These are phyloP conservation scores for Tuber indicum DNA, from an alignment of 495 filamentous ascomycete genomes.

Conservation along the genomic window DNA sequence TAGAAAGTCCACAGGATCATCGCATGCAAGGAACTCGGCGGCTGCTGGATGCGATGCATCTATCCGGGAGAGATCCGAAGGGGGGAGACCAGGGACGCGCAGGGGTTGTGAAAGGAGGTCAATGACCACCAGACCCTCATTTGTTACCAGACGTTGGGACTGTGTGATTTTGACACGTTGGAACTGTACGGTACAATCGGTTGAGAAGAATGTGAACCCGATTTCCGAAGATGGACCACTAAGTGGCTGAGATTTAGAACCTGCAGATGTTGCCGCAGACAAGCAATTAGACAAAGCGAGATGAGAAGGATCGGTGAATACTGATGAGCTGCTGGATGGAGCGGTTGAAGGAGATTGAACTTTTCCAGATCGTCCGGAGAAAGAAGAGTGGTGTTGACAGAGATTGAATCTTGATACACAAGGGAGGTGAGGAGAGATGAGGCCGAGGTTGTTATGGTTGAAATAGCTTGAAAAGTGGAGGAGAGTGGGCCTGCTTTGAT, in stretches of 20 bases:
- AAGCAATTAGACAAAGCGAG: neutral
- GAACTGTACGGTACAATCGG: neutral
- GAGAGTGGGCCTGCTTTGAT: neutral
- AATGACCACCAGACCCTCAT: slow-evolving; percentile 28
- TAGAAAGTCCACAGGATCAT: slow-evolving; percentile 46
- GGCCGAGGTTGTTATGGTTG: slow-evolving; percentile 25
- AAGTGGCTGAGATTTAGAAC: neutral
- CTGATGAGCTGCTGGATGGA: slow-evolving; percentile 13
- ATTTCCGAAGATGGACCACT: neutral
- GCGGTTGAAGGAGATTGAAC: slow-evolving; percentile 7
- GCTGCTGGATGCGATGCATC: slow-evolving; percentile 13
- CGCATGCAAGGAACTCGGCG: slow-evolving; percentile 19
- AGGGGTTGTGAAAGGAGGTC: slow-evolving; percentile 33
- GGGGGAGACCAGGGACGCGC: slow-evolving; percentile 11
- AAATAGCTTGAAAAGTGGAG: slow-evolving; percentile 8
- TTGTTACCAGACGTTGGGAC: neutral
- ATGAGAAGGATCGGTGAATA: neutral
- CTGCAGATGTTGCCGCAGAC: neutral
- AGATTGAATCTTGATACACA: slow-evolving; percentile 10
- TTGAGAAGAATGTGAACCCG: neutral
- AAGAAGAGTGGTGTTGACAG: slow-evolving; percentile 13
- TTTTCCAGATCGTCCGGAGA: neutral
- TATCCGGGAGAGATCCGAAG: slow-evolving; percentile 10
- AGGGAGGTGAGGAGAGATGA: slow-evolving; percentile 25
- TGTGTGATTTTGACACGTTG: neutral